Evolutionary conservation across 169 alveolate species (phyloP).

Genomic region (Eimeria acervulina): DNA sequence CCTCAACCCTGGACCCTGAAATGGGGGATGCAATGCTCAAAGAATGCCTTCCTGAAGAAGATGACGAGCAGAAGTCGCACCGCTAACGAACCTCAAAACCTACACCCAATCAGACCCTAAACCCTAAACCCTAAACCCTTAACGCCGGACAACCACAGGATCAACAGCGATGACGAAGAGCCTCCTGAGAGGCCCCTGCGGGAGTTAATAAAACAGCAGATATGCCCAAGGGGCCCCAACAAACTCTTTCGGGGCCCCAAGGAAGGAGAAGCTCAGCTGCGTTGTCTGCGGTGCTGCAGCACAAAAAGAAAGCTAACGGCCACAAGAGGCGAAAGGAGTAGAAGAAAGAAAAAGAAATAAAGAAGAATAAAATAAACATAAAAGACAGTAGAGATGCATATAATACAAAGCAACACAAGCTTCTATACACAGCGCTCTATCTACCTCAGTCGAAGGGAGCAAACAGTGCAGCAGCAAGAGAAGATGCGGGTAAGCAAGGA

Average conservation of each 20-base stretch:
- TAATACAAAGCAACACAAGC: too few species aligned
- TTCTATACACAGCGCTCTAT: too few species aligned
- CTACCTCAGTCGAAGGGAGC: neutral
- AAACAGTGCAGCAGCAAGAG: neutral
- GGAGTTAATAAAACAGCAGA: too few species aligned
- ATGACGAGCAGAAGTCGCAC: too few species aligned
- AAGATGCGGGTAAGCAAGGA: neutral
- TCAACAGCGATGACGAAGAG: neutral
- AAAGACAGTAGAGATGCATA: neutral
- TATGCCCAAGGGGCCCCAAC: neutral
- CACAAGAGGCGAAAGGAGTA: neutral
- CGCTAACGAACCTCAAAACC: too few species aligned
- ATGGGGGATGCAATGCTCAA: neutral
- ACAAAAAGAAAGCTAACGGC: neutral
- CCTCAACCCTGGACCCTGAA: neutral
- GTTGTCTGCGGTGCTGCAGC: neutral
- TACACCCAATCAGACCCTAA: too few species aligned
- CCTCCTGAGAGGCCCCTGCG: too few species aligned
- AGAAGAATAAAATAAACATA: too few species aligned
- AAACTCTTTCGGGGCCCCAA: neutral
- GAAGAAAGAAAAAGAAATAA: neutral
- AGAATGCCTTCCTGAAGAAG: neutral
- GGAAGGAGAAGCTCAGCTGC: neutral
- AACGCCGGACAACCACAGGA: neutral
- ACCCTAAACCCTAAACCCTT: slow-evolving; percentile 1